phyloP scores from a whole-genome alignment of 371 early-diverging fungal genomes.

The Mucor circinelloides region DNA sequence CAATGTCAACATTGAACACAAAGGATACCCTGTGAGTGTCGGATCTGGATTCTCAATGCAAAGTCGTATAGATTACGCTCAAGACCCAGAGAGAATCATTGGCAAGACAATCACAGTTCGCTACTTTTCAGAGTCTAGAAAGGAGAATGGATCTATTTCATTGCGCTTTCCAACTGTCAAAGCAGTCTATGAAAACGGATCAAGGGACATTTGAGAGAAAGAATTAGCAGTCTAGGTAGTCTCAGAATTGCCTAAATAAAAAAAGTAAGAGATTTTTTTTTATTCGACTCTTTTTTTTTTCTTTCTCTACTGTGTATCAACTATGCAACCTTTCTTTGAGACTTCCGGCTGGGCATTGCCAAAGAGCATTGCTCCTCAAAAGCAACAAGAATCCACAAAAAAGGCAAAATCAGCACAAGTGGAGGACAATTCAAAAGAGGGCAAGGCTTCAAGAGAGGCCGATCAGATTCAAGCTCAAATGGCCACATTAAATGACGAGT shows the following conservation, averaged over 20 bases:
- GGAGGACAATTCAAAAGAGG: conserved; percentile 9
- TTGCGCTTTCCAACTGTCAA: conserved; percentile 64
- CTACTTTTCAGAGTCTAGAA: conserved; percentile 56
- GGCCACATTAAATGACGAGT: conserved; percentile 13
- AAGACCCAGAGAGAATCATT: conserved; percentile 46
- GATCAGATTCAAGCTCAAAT: conserved; percentile 39
- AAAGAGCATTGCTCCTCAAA: conserved; percentile 26
- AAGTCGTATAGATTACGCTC: conserved; percentile 45
- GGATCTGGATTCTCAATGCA: conserved; percentile 60
- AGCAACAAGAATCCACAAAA: conserved; percentile 14
- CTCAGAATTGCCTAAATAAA: neutral
- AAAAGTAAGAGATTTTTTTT: neutral
- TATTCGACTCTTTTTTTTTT: neutral
- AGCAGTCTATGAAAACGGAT: conserved; percentile 51
- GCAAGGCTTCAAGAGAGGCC: conserved; percentile 25
- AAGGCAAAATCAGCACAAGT: conserved; percentile 8
- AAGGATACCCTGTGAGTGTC: conserved; percentile 53
- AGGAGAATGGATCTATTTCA: conserved; percentile 33
- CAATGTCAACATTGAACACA: conserved; percentile 53
- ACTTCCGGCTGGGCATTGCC: conserved; percentile 46
- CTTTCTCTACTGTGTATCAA: neutral
- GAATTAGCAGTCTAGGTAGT: neutral
- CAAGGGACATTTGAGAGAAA: conserved; percentile 21
- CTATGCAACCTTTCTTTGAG: conserved; percentile 42
- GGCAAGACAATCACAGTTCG: conserved; percentile 61